phyloP scores from a whole-genome alignment of 2,329 filamentous ascomycete genomes.

The Trichoderma koningii region DNA sequence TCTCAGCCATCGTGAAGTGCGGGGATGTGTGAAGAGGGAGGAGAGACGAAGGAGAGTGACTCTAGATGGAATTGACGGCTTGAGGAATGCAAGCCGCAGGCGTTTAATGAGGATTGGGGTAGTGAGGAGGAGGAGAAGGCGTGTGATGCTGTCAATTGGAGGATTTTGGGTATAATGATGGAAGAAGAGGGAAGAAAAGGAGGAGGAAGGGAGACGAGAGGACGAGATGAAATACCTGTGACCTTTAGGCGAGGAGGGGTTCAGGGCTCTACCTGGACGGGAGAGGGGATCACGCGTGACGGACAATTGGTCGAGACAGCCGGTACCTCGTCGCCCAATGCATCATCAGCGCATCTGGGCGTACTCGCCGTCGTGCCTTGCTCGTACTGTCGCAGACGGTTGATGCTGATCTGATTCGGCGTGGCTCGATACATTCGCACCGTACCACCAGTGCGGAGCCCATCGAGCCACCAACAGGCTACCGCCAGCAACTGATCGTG shows the following conservation, averaged over 20 bases:
- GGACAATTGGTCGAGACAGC: constrained; percentile 24
- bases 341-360: constrained; percentile 10
- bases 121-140: constrained; percentile 27
- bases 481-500: neutral
- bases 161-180: constrained; percentile 28
- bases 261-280: neutral
- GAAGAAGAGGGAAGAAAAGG: constrained; percentile 31
- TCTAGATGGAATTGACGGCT: constrained; percentile 1
- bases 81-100: neutral
- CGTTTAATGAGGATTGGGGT: constrained; percentile 11
- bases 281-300: constrained; percentile 31
- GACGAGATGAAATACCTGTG: constrained; percentile 31
- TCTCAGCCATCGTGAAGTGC: constrained; percentile 55
- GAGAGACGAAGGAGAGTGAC: constrained; percentile 27
- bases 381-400: neutral
- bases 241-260: constrained; percentile 29
- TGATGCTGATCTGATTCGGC: constrained; percentile 2
- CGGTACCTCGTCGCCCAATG: constrained; percentile 21
- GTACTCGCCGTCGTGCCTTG: too few relatives aligned
- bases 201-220: constrained; percentile 28
- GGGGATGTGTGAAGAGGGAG: constrained; percentile 29
- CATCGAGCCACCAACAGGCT: constrained; percentile 23
- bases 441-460: constrained; percentile 25
- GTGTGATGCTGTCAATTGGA: constrained; percentile 29
- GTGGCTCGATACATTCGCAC: constrained; percentile 23